Conservation (phyloP, 148 eudicot species). For the Spergularia bocconei region DNA sequence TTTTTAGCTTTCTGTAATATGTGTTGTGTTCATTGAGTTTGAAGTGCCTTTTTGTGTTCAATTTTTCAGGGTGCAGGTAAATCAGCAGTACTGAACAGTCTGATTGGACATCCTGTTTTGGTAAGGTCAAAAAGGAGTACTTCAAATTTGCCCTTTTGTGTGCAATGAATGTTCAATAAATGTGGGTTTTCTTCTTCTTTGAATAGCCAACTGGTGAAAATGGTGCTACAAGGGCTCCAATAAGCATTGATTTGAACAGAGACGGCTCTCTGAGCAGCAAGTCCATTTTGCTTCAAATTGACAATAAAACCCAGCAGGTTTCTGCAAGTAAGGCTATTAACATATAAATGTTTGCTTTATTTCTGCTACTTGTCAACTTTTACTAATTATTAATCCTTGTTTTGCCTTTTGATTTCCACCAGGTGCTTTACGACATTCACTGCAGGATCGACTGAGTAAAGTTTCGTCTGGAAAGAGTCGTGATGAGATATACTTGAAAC, state of each 20-base stretch:
- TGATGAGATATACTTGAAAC: slow-evolving; percentile 84
- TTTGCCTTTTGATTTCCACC: slow-evolving; percentile 26
- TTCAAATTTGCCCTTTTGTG: background rate
- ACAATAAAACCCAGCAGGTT: slow-evolving; percentile 82
- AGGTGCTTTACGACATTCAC: slow-evolving; percentile 98
- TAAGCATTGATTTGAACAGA: slow-evolving; percentile 74
- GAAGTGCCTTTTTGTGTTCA: background rate
- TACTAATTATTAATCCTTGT: background rate
- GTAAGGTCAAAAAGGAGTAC: slow-evolving; percentile 37
- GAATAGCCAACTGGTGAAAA: slow-evolving; percentile 96
- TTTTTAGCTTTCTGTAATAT: background rate
- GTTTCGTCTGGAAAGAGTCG: slow-evolving; percentile 68
- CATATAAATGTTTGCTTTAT: background rate
- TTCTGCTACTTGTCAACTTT: background rate
- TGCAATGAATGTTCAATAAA: background rate
- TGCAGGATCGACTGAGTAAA: slow-evolving; percentile 93
- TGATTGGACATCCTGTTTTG: slow-evolving; percentile 96
- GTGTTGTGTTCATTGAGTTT: background rate
- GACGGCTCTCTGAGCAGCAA: slow-evolving; percentile 82
- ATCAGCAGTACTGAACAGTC: slow-evolving; percentile 92
- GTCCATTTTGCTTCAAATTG: slow-evolving; percentile 83
- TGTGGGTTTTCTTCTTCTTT: background rate
- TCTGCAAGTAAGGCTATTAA: slow-evolving; percentile 79
- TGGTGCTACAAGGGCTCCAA: slow-evolving; percentile 97
- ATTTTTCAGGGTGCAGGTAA: slow-evolving; percentile 87